These are phyloP conservation scores for Caryopteris hybrid DNA, from an alignment of 305 asterid genomes.

Conservation along the genomic window DNA sequence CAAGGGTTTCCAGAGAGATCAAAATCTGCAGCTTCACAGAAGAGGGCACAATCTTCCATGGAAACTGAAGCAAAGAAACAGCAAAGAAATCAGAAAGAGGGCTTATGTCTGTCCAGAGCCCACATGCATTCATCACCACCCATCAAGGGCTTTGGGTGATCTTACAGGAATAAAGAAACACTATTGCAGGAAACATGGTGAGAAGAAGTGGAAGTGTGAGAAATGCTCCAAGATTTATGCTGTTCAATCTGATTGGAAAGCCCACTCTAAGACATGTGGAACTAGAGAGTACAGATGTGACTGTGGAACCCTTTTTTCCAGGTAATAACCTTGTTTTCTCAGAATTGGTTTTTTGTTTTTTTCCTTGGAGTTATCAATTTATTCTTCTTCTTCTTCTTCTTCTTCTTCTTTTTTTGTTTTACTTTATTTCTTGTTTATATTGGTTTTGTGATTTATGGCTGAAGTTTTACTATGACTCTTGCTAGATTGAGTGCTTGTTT, in stretches of 20 bases:
- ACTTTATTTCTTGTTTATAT: too few relatives aligned
- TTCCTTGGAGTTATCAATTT: neutral
- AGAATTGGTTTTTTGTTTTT: neutral
- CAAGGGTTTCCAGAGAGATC: slow-evolving; percentile 92
- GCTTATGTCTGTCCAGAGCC: slow-evolving; percentile 82
- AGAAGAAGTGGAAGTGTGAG: slow-evolving; percentile 85
- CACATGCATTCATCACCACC: slow-evolving; percentile 72
- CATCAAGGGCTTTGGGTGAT: slow-evolving; percentile 81
- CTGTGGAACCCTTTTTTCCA: slow-evolving; percentile 84
- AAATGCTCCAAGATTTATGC: slow-evolving; percentile 78
- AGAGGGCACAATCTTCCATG: slow-evolving; percentile 93
- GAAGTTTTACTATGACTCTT: neutral
- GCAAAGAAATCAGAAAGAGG: slow-evolving; percentile 54
- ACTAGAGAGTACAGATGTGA: slow-evolving; percentile 80
- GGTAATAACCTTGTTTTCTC: too few relatives aligned
- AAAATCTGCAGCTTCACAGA: slow-evolving; percentile 81
- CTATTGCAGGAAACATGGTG: slow-evolving; percentile 81
- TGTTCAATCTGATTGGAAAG: slow-evolving; percentile 89
- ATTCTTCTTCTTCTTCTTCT: neutral
- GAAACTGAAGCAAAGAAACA: slow-evolving; percentile 76
- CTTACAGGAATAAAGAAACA: slow-evolving; percentile 89
- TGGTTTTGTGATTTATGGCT: too few relatives aligned
- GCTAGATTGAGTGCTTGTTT: neutral
- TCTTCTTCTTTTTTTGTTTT: too few relatives aligned
- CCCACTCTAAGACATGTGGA: slow-evolving; percentile 80